Evolutionary conservation across 2,329 filamentous ascomycete species (phyloP), one percentile per base, ranked within the genome.

Genomic region (Claviceps humidiphila): DNA sequence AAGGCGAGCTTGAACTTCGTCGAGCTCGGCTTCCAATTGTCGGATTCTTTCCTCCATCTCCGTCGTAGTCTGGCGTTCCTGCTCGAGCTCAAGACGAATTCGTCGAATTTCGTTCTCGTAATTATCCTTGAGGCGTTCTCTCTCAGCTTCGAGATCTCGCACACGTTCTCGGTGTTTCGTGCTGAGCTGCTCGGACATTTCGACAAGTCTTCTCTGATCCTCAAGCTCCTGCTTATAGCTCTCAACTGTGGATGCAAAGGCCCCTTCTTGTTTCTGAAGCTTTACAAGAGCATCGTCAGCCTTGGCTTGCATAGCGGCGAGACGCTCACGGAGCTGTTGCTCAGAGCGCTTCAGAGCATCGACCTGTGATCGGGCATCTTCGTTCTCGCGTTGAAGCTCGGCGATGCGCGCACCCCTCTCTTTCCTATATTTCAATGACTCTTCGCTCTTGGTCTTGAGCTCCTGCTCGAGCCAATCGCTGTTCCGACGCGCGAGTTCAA

Each of bases 401-500:
- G 89, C 80, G 59, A 97, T 88, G 41, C 87, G 85, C 1, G 89
- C 84, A 56, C 87, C 87, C 75, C 96, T 97, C 65, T 98, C 93
- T 64, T 95, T 97, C 57, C 93, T 82, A 68, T 87, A 91, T 63
- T 90, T 95, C 58, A 91, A 79, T 47, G 89, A 82, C 64, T 98
- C 93, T 8, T 84, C 80, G 56, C 80, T 84, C 71, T 95, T 95
- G 0, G 87, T 90, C 72, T 95, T 91, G 22, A 97, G 77, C 67
- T 98, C 93, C 43, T 77, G 82, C 63, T 96, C 89, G 52, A 93
- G 85, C 87, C 89, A 98, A 60, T 97, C 91, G 58, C 88, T 87
- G 71, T 89, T 95, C 62, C 85, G 86, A 65, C 89, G 89, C 17
- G 91, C 81, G 52, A 94, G 75, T 43, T 95, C 89, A 39, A 97